These are phyloP conservation scores for Echria macrotheca DNA, from an alignment of 495 filamentous ascomycete genomes.

Conservation along the genomic window DNA sequence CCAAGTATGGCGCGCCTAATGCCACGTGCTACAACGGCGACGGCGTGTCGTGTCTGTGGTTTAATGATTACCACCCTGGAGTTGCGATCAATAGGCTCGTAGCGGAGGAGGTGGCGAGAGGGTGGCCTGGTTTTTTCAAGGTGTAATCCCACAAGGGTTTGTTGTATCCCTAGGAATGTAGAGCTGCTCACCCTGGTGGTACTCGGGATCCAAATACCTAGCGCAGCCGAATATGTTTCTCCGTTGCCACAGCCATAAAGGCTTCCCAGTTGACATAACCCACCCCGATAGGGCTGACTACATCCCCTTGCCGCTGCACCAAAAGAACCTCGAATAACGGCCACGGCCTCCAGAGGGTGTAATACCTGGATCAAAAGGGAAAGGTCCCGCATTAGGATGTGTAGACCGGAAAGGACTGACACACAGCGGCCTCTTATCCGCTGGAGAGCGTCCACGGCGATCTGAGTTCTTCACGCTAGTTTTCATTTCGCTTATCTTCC, in stretches of 20 bases:
- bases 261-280: neutral
- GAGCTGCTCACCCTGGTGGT: too few relatives aligned
- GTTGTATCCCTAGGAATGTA: too few relatives aligned
- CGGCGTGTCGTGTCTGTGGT: slow-evolving; percentile 41
- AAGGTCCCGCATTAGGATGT: neutral
- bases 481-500: too few relatives aligned
- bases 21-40: slow-evolving; percentile 40
- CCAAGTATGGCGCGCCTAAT: slow-evolving; percentile 37
- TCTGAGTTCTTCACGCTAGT: too few relatives aligned
- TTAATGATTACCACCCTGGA: slow-evolving; percentile 42
- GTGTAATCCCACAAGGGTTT: too few relatives aligned
- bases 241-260: neutral
- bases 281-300: neutral
- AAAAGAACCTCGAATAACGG: neutral
- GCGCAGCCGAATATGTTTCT: neutral
- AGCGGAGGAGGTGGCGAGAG: slow-evolving; percentile 38
- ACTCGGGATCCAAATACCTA: too few relatives aligned
- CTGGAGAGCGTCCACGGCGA: too few relatives aligned
- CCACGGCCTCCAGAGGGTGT: neutral
- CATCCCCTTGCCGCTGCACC: neutral
- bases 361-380: neutral
- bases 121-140: slow-evolving; percentile 27
- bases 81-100: slow-evolving; percentile 34
- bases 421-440: neutral
- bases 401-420: neutral